A percentile compares a stretch with the other conserved stretches of the same genome.
phyloP scores from a whole-genome alignment of 495 filamentous ascomycete species.

The Trypethelium eluteriae region DNA sequence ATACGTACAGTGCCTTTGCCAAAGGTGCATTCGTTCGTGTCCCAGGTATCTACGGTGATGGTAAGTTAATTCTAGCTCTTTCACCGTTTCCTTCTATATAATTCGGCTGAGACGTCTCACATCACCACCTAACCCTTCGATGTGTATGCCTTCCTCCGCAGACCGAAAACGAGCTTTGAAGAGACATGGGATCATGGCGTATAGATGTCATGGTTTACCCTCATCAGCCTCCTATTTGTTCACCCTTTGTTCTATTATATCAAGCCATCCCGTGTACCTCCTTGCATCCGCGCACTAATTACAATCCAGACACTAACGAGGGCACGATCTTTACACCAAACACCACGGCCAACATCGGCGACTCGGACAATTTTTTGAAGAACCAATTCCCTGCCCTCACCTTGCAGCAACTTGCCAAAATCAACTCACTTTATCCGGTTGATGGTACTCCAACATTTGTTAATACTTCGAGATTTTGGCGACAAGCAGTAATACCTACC shows the following conservation, averaged over 20 bases:
- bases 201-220: too few species aligned
- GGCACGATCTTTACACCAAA: constrained; percentile 56
- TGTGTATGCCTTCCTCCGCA: too few species aligned
- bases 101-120: neutral
- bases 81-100: neutral
- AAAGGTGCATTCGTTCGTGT: constrained; percentile 57
- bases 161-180: too few species aligned
- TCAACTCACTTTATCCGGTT: constrained; percentile 54
- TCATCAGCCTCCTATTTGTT: neutral
- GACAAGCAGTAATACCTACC: constrained; percentile 36
- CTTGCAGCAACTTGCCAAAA: constrained; percentile 42
- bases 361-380: constrained; percentile 51
- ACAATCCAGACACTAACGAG: constrained; percentile 50
- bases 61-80: neutral
- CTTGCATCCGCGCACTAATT: too few species aligned
- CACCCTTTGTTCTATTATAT: neutral
- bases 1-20: constrained; percentile 52
- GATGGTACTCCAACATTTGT: constrained; percentile 39
- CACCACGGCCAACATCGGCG: constrained; percentile 38
- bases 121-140: too few species aligned
- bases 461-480: constrained; percentile 47
- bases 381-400: constrained; percentile 57
- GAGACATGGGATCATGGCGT: too few species aligned
- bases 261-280: too few species aligned
- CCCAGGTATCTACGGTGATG: constrained; percentile 62